Evolutionary conservation across 805 yeast species (phyloP), one percentile per base, ranked within the genome.

Genomic region (Priceomyces medius): DNA sequence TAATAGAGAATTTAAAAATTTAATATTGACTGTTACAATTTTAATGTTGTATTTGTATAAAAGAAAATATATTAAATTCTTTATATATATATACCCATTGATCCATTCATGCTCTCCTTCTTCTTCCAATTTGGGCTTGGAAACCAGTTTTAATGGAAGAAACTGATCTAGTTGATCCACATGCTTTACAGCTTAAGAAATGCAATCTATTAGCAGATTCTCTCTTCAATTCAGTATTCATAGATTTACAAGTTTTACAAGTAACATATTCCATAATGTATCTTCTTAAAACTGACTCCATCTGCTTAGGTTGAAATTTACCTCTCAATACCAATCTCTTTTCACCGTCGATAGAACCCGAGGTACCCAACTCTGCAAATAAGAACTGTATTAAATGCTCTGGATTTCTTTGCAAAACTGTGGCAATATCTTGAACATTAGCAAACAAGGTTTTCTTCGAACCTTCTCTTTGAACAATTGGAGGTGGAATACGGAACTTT

Each of bases 341-440:
- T 68, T 88, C 91, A 66, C 98, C 99, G 71, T 93, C 99, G 46
- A 93, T 91, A 42, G 97, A 90, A 62, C 99, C 99, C 2, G 98
- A 88, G 16, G 99, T 93, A 83, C 99, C 99, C 79, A 93, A 77
- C 74, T 93, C 99, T 1, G 98, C 97, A 71, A 93, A 93, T 68
- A 93, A 71, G 70, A 85, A 93, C 73, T 89, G 97, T 66, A 93
- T 93, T 51, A 93, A 82, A 71, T 93, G 99, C 61, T 93, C 99
- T 53, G 96, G 93, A 41, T 89, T 86, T 74, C 99, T 83, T 69
- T 93, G 97, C 74, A 93, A 78, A 43, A 89, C 93, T 54, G 87
- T 87, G 48, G 96, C 80, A 55, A 93, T 93, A 58, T 87, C 96
- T 72, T 90, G 96, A 52, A 93, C 90, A 68, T 93, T 93, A 51